Conservation (phyloP, 2,329 filamentous ascomycete species). For the Fusarium aywerte region DNA sequence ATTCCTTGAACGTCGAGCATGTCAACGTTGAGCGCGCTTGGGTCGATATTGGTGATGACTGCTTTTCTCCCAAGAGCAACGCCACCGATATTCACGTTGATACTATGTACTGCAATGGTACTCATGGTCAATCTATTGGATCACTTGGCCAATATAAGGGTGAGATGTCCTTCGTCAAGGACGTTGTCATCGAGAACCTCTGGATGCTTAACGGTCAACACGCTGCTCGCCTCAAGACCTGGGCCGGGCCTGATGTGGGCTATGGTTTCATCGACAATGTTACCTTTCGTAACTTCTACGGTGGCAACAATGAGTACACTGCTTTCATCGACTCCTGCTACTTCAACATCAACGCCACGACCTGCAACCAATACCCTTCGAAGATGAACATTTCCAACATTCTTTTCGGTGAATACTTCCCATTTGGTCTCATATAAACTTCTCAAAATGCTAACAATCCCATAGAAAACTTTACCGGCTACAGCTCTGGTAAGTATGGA, state of each 20-base stretch:
- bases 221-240: conserved; percentile 69
- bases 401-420: conserved; percentile 56
- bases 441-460: neutral
- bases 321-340: conserved; percentile 72
- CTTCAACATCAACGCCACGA: conserved; percentile 63
- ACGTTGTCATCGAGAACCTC: conserved; percentile 69
- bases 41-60: conserved; percentile 68
- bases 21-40: conserved; percentile 63
- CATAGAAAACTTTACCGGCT: conserved; percentile 65
- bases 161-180: conserved; percentile 65
- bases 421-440: too few relatives aligned
- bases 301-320: conserved; percentile 67
- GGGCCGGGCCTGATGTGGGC: conserved; percentile 67
- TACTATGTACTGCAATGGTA: conserved; percentile 69
- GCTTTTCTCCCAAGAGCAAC: conserved; percentile 70
- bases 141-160: conserved; percentile 67
- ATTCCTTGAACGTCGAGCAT: conserved; percentile 71
- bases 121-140: conserved; percentile 55
- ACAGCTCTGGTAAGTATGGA: conserved; percentile 66
- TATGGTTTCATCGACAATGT: conserved; percentile 71
- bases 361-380: conserved; percentile 65
- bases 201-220: conserved; percentile 59
- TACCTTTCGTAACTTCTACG: conserved; percentile 69
- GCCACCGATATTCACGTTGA: conserved; percentile 67
- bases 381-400: conserved; percentile 69